These are phyloP conservation scores for Calonectria ilicicola DNA, from an alignment of 2,329 filamentous ascomycete species.

Conservation along the genomic window DNA sequence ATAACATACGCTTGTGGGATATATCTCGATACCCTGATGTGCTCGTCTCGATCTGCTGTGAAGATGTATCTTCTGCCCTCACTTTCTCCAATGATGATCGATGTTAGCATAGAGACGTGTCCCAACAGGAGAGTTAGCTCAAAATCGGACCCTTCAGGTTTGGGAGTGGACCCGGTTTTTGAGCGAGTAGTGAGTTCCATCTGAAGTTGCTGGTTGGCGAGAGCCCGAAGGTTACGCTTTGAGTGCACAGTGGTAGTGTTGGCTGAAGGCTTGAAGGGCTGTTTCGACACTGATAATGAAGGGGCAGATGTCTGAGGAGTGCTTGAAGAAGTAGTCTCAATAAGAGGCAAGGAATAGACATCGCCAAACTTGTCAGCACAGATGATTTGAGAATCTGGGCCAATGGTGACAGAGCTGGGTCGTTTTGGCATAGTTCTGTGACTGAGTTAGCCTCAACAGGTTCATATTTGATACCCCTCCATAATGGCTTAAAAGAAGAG, in stretches of 20 bases:
- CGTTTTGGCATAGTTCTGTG: conserved; percentile 87
- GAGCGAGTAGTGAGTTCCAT: conserved; percentile 47
- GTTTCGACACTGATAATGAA: conserved; percentile 38
- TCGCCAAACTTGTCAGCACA: conserved; percentile 97
- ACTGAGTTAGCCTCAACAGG: conserved; percentile 41
- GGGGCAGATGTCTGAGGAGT: conserved; percentile 29
- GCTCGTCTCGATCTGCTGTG: conserved; percentile 71
- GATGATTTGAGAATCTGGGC: conserved; percentile 79
- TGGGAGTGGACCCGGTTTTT: conserved; percentile 42
- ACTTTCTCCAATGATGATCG: conserved; percentile 68
- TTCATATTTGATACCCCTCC: not conserved
- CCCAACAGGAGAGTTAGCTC: conserved; percentile 85
- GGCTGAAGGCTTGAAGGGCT: conserved; percentile 60
- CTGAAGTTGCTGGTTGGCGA: conserved; percentile 68
- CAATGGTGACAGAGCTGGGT: conserved; percentile 80
- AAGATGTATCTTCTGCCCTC: conserved; percentile 62
- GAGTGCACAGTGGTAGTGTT: conserved; percentile 74
- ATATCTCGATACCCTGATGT: conserved; percentile 88
- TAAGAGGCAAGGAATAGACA: conserved; percentile 83
- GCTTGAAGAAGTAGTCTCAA: conserved; percentile 33
- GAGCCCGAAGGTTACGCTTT: conserved; percentile 70
- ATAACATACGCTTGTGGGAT: conserved; percentile 88
- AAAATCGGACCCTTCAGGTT: conserved; percentile 65
- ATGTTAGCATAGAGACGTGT: conserved; percentile 95
- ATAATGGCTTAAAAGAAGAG: not conserved